phyloP scores from a whole-genome alignment of 2,329 filamentous ascomycete species.

The Fonsecaea monophora region DNA sequence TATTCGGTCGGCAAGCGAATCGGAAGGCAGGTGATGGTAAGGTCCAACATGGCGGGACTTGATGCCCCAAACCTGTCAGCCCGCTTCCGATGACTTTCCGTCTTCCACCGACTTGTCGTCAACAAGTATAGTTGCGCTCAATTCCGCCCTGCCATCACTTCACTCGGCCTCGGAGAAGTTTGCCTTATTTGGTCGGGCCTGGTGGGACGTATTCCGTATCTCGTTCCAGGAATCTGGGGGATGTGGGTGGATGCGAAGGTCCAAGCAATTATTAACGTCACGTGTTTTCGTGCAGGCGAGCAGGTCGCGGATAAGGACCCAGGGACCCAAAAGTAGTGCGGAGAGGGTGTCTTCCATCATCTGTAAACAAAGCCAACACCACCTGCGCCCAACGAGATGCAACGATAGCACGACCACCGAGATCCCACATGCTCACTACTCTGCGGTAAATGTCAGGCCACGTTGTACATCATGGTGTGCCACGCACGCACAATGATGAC shows the following conservation, averaged over 20 bases:
- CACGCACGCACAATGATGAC: constrained; percentile 31
- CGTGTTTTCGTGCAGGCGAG: constrained; percentile 6
- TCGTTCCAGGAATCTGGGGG: constrained; percentile 6
- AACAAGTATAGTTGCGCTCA: neutral
- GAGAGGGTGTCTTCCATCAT: neutral
- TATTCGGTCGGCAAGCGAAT: constrained; percentile 32
- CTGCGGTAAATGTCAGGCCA: constrained; percentile 20
- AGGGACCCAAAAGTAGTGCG: neutral
- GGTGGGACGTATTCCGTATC: constrained; percentile 10
- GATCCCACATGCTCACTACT: neutral
- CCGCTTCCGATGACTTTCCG: constrained; percentile 19
- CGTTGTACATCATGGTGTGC: constrained; percentile 31
- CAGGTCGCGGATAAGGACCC: neutral
- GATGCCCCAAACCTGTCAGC: constrained; percentile 22
- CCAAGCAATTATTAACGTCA: neutral
- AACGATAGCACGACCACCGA: neutral
- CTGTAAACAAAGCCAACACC: constrained; percentile 10
- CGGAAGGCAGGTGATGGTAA: constrained; percentile 34
- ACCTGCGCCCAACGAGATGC: neutral
- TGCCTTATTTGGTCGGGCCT: neutral
- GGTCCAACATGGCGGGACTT: constrained; percentile 24
- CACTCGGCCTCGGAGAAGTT: neutral
- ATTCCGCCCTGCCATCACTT: constrained; percentile 11
- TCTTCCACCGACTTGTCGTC: constrained; percentile 2
- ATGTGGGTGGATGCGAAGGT: neutral